Evolutionary conservation across 371 early-diverging fungal genomes (phyloP), one percentile per base, ranked within the genome.

Genomic region (Batkoa obscura): DNA sequence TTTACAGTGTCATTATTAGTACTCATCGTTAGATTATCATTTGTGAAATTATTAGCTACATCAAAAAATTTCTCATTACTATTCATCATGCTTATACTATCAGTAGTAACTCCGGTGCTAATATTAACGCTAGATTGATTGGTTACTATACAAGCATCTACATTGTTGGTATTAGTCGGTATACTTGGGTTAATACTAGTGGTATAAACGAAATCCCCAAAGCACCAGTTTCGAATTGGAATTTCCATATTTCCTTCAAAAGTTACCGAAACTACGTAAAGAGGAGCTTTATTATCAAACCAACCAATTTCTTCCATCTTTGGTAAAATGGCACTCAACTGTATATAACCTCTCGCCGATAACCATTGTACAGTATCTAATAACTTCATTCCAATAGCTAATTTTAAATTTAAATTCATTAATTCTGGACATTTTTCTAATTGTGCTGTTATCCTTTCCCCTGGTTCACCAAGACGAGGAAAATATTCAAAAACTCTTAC

Each of bases 301-400:
- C 68, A 68, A 34, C 62, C 62, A 34, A 64, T 68, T 59, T 64
- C 62, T 3, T 62, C 58, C 54, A 65, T 64, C 54, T 56, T 61
- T 49, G 68, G 68, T 13, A 68, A 64, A 0, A 53, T 59, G 56
- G 53, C 53, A 3, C 38, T 38, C n/a, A 53, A 39, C 53, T 17
- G 49, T n/a, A 17, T 32, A 23, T 53, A 39, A 6, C 39, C 53
- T 15, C 53, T 35, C 23, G 23, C 23, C 2, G 53, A 53, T 32
- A 34, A 13, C 53, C 53, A 53, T n/a, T 35, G 53, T n/a, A 53
- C 3, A 6, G 53, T 53, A 17, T 53, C 34, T 30, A 53, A n/a
- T 39, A 53, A 17, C 36, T 32, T 53, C 30, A 41, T 13, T 13
- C 53, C 53, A 23, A 53, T 39, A 9, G 38, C 53, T n/a, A 53